Conservation (phyloP, 202 grass and related monocot species). For the Carex arenaria region DNA sequence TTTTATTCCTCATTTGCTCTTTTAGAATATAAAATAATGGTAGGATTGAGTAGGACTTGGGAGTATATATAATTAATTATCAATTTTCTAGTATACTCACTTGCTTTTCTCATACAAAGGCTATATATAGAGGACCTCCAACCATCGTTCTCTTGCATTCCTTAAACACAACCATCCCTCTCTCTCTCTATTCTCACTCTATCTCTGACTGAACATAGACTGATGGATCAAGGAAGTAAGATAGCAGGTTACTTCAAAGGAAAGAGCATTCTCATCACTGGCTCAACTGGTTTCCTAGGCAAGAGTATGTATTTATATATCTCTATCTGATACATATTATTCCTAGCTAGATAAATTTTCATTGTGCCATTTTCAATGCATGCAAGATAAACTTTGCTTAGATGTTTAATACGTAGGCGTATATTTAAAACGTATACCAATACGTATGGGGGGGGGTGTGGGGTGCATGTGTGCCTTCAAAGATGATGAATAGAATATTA, state of each 20-base stretch:
- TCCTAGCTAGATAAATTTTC: neutral
- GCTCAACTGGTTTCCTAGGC: conserved; percentile 80
- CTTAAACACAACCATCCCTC: neutral
- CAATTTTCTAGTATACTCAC: neutral
- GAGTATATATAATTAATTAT: too few species aligned
- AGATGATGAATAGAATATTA: neutral
- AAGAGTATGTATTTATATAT: conserved; percentile 49
- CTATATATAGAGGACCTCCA: neutral
- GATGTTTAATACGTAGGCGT: neutral
- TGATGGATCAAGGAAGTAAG: conserved; percentile 26
- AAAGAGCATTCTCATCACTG: conserved; percentile 84
- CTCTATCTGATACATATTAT: neutral
- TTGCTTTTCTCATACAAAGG: neutral
- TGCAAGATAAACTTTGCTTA: neutral
- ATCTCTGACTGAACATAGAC: neutral
- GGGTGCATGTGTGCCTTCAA: neutral
- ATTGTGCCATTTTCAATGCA: neutral
- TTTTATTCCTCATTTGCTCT: neutral
- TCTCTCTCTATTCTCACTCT: neutral
- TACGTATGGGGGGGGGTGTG: neutral
- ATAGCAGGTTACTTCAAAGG: conserved; percentile 64
- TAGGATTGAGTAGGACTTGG: too few species aligned
- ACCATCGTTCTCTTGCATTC: neutral
- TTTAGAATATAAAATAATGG: too few species aligned
- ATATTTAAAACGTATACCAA: neutral